Percentiles rank a stretch among this genome's conserved stretches.
These are phyloP conservation scores for Linum tenue DNA, from an alignment of 345 rosid species.

Conservation along the genomic window DNA sequence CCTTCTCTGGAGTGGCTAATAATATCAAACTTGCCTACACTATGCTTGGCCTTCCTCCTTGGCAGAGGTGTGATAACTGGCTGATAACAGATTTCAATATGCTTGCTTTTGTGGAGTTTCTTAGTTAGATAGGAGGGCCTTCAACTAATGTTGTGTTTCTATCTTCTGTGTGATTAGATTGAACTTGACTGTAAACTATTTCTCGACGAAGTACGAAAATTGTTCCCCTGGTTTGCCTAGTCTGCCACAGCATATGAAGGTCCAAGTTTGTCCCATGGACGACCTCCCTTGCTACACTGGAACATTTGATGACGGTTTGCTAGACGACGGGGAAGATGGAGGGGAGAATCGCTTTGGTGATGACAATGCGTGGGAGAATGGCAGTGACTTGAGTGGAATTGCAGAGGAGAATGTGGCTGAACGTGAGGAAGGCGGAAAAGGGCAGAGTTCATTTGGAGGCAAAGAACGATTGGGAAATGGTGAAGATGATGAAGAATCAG, in stretches of 20 bases:
- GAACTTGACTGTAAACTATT: constrained; percentile 63
- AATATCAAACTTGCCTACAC: constrained; percentile 79
- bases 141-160: not conserved
- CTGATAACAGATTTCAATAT: not conserved
- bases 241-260: constrained; percentile 66
- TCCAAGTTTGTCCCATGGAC: constrained; percentile 49
- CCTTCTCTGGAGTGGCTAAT: constrained; percentile 69
- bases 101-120: too few species aligned
- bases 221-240: constrained; percentile 54
- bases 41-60: constrained; percentile 70
- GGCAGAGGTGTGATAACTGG: constrained; percentile 48
- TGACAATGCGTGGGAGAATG: not conserved
- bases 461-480: constrained; percentile 1
- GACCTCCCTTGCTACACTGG: constrained; percentile 60
- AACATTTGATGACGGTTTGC: constrained; percentile 13
- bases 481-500: constrained; percentile 7
- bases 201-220: constrained; percentile 66
- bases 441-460: not conserved
- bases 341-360: constrained; percentile 8
- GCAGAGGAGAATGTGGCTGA: not conserved
- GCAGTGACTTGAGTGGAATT: not conserved
- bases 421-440: not conserved
- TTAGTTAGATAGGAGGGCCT: not conserved
- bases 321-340: constrained; percentile 18
- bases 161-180: constrained; percentile 31